phyloP scores from a whole-genome alignment of 257 asterid species.

The Petrea volubilis region DNA sequence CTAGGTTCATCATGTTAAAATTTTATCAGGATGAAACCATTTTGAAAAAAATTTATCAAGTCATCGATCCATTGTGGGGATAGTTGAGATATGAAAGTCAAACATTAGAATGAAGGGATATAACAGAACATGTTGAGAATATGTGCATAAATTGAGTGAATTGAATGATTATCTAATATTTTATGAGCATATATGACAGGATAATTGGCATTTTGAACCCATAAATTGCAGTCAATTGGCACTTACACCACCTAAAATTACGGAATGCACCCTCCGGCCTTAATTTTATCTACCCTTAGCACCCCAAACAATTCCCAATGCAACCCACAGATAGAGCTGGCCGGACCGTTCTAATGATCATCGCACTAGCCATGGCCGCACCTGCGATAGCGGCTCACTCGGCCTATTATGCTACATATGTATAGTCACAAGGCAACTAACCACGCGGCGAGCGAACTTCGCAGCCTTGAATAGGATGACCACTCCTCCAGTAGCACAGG shows the following conservation, averaged over 20 bases:
- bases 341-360: not conserved
- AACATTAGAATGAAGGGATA: constrained; percentile 10
- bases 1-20: too few relatives aligned
- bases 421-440: constrained; percentile 27
- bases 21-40: not conserved
- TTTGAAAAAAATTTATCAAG: constrained; percentile 9
- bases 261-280: too few relatives aligned
- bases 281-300: too few relatives aligned
- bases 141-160: not conserved
- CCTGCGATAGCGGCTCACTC: constrained; percentile 41
- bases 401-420: constrained; percentile 38
- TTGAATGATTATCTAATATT: not conserved
- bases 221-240: too few relatives aligned
- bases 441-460: not conserved
- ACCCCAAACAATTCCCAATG: not conserved
- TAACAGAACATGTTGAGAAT: not conserved
- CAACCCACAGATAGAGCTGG: constrained; percentile 23
- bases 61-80: not conserved
- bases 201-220: too few relatives aligned
- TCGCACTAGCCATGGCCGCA: constrained; percentile 41
- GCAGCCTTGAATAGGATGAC: constrained; percentile 19
- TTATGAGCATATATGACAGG: not conserved
- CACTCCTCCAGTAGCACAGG: constrained; percentile 9
- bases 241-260: too few relatives aligned
- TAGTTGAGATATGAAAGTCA: constrained; percentile 1